Evolutionary conservation across 495 filamentous ascomycete species (phyloP).

Genomic region (Neurospora sp.): DNA sequence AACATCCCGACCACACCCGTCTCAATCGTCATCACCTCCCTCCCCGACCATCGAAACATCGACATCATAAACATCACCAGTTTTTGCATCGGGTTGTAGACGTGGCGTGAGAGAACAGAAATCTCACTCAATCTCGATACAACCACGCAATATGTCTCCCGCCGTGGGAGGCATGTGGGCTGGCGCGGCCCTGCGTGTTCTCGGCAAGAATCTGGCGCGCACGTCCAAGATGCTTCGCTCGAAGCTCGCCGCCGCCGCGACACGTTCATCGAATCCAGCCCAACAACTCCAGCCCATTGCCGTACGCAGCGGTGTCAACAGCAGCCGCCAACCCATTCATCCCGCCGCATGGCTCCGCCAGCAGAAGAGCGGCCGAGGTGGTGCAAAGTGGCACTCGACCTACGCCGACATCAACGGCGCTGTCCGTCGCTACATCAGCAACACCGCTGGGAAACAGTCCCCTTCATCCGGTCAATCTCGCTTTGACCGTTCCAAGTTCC

Average conservation of each 20-base stretch:
- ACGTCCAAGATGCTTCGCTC: conserved; percentile 51
- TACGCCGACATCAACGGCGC: conserved; percentile 43
- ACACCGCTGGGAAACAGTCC: conserved; percentile 33
- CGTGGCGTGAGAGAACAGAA: neutral
- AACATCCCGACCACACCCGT: conserved; percentile 11
- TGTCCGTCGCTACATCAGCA: conserved; percentile 50
- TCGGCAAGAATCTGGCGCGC: conserved; percentile 58
- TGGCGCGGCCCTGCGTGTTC: conserved; percentile 56
- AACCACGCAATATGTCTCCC: conserved; percentile 48
- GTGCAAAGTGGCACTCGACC: conserved; percentile 58
- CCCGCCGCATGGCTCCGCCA: conserved; percentile 62
- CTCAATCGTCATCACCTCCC: conserved; percentile 1
- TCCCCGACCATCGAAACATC: neutral
- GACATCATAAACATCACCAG: neutral
- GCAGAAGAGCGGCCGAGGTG: conserved; percentile 41
- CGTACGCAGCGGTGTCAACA: conserved; percentile 34
- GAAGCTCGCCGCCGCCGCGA: conserved; percentile 44
- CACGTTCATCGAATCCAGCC: conserved; percentile 34
- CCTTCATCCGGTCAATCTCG: conserved; percentile 24
- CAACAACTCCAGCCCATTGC: conserved; percentile 37
- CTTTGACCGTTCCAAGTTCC: conserved; percentile 54
- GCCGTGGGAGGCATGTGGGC: conserved; percentile 54
- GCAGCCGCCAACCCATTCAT: conserved; percentile 57
- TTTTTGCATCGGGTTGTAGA: neutral
- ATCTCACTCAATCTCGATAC: neutral